phyloP scores from a whole-genome alignment of 495 filamentous ascomycete genomes.

The Glonium stellatum region DNA sequence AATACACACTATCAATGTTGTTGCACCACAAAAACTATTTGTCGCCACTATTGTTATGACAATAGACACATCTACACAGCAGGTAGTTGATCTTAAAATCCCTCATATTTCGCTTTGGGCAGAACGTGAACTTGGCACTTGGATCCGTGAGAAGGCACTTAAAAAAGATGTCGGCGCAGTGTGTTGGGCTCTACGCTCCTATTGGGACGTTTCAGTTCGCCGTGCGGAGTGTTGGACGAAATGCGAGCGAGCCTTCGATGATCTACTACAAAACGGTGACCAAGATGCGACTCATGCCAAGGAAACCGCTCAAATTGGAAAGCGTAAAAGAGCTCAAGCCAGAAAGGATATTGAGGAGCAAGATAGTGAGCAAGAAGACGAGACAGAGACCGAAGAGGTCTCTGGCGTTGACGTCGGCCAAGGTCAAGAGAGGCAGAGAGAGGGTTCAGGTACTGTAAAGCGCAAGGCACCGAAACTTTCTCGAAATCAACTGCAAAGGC shows the following conservation, averaged over 20 bases:
- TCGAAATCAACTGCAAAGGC: slow-evolving; percentile 26
- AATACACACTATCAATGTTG: slow-evolving; percentile 24
- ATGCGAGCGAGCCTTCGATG: slow-evolving; percentile 22
- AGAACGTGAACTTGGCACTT: slow-evolving; percentile 27
- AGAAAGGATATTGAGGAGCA: slow-evolving; percentile 10
- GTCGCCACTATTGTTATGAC: slow-evolving; percentile 14
- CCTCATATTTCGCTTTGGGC: slow-evolving; percentile 38
- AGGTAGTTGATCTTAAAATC: slow-evolving; percentile 19
- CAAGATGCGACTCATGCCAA: neutral
- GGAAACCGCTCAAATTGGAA: slow-evolving; percentile 15
- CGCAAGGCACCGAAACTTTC: neutral
- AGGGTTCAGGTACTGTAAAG: slow-evolving; percentile 12
- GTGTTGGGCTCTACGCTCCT: slow-evolving; percentile 27
- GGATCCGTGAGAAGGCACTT: slow-evolving; percentile 19
- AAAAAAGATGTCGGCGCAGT: slow-evolving; percentile 25
- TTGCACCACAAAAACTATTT: slow-evolving; percentile 27
- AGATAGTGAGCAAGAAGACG: slow-evolving; percentile 10
- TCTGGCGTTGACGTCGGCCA: slow-evolving; percentile 39
- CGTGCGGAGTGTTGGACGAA: slow-evolving; percentile 30
- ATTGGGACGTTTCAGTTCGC: slow-evolving; percentile 28
- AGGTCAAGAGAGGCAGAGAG: slow-evolving; percentile 28
- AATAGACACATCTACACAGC: slow-evolving; percentile 20
- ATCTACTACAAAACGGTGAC: slow-evolving; percentile 26
- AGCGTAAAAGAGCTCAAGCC: slow-evolving; percentile 1
- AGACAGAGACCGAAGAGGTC: slow-evolving; percentile 24